Base-by-base conservation (phyloP, 148 eudicot species). In the Hydrangea macrophylla region DNA sequence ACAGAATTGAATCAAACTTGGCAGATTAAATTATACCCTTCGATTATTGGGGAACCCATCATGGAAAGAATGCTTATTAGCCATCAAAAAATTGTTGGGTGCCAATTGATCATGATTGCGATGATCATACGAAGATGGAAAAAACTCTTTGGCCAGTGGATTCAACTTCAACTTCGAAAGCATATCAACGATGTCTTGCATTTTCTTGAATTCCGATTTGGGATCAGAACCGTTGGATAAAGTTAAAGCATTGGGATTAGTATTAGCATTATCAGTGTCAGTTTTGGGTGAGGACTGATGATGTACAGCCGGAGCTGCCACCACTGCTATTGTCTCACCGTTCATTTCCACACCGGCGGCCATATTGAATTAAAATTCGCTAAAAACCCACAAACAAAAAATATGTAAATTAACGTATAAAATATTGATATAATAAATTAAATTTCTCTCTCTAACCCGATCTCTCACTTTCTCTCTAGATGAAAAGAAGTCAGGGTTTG, bases 121-220 rank as follows among this genome's bases (percentile, higher is more conserved):
- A 73, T 66, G 72, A 67, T 39, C 60, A 56, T 75, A 82, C 32
- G 84, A 81, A 2, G 94, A 84, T 51, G 98, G 98, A 7, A 90
- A 56, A 63, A 92, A 92, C 76, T 92, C 98, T 69, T 87, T 81
- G 20, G 96, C 98, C 88, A 86, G 63, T 15, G 96, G 98, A 78
- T 92, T 92, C 81, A 84, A 39, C 76, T 78, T 80, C 62, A 92
- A 78, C 65, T 87, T 86, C 22, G 95, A 84, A 57, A 92, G 65
- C 75, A 82, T 70, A 11, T 87, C 92, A 48, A 80, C 90, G 37
- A 89, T 71, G 62, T 82, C 87, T 45, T 87, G 77, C 37, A 89
- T 87, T 73, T 86, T 69, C n/a, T n/a, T n/a, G 36, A 78, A 73
- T 63, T 91, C 90, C 15, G 88, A 76, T 78, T 88, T 82, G 13